phyloP scores from a whole-genome alignment of 495 filamentous ascomycete genomes.

The Thermothielavioides terrestris region DNA sequence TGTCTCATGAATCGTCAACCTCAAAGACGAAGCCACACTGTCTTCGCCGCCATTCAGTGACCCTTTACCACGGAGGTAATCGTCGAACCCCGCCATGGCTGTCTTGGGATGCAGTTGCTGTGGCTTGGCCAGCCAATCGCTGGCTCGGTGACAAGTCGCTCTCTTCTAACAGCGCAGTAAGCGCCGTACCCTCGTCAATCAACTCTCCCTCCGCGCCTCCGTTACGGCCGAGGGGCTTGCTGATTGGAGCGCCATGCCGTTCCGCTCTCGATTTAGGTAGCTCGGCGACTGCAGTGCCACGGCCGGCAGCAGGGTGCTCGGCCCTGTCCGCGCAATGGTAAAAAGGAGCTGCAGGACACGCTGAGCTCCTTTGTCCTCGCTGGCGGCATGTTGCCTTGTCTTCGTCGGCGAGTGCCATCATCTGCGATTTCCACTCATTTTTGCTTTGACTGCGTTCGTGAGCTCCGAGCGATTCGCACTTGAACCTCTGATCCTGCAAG shows the following conservation, averaged over 20 bases:
- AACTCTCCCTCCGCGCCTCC: slow-evolving; percentile 6
- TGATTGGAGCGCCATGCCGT: slow-evolving; percentile 11
- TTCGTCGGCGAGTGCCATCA: not conserved
- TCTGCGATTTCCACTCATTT: not conserved
- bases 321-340: not conserved
- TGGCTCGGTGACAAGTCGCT: not conserved
- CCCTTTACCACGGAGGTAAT: too few species aligned
- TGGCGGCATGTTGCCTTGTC: not conserved
- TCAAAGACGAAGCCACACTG: too few species aligned
- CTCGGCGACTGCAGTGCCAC: not conserved
- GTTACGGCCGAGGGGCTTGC: not conserved
- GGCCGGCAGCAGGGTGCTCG: too few species aligned
- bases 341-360: not conserved
- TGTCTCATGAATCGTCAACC: too few species aligned
- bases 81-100: too few species aligned
- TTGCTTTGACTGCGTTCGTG: not conserved
- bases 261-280: slow-evolving; percentile 3
- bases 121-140: slow-evolving; percentile 10
- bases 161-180: too few species aligned
- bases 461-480: not conserved
- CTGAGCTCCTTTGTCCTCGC: not conserved
- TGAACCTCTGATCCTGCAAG: not conserved
- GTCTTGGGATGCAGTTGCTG: too few species aligned
- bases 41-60: too few species aligned
- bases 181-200: slow-evolving; percentile 22